A percentile compares a stretch with the other conserved stretches of the same genome.
Conservation (phyloP, 352 stramenopile species). For the Pythium grandisporangium region DNA sequence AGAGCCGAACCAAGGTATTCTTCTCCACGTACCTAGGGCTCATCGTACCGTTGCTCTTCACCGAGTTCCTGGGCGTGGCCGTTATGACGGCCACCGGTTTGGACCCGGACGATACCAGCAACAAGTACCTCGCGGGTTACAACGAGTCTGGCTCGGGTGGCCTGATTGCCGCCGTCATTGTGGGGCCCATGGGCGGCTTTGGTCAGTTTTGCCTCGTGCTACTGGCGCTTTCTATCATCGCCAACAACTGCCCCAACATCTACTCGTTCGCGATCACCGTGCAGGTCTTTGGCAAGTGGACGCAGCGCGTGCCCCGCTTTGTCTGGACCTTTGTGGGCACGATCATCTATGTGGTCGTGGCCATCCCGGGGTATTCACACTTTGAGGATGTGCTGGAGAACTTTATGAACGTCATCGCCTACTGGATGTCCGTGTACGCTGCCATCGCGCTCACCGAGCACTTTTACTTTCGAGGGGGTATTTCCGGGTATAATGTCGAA, state of each 20-base stretch:
- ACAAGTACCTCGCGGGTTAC: slow-evolving; percentile 24
- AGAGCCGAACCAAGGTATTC: slow-evolving; percentile 38
- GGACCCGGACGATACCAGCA: slow-evolving; percentile 15
- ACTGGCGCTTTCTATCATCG: slow-evolving; percentile 34
- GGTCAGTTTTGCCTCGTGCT: slow-evolving; percentile 32
- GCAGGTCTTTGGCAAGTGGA: slow-evolving; percentile 29
- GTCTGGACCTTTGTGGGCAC: slow-evolving; percentile 28
- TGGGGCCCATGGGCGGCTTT: slow-evolving; percentile 24
- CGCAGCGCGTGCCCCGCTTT: slow-evolving; percentile 19
- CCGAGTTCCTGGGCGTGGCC: slow-evolving; percentile 22
- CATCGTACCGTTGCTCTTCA: slow-evolving; percentile 34
- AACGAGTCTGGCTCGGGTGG: slow-evolving; percentile 16
- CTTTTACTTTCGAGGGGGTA: slow-evolving; percentile 33
- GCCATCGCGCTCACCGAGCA: slow-evolving; percentile 24
- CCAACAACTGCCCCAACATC: slow-evolving; percentile 47
- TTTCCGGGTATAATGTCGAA: slow-evolving; percentile 27
- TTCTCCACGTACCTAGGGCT: slow-evolving; percentile 24
- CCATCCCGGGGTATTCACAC: slow-evolving; percentile 25
- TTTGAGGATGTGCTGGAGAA: slow-evolving; percentile 34
- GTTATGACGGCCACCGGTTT: slow-evolving; percentile 33
- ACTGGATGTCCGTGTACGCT: slow-evolving; percentile 33
- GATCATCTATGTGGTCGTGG: slow-evolving; percentile 25
- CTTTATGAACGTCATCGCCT: slow-evolving; percentile 48
- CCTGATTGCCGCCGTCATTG: slow-evolving; percentile 23
- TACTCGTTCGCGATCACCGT: slow-evolving; percentile 38